A percentile compares a stretch with the other conserved stretches of the same genome.
phyloP scores from a whole-genome alignment of 306 rosid genomes.

The Citrullus colocynthis region DNA sequence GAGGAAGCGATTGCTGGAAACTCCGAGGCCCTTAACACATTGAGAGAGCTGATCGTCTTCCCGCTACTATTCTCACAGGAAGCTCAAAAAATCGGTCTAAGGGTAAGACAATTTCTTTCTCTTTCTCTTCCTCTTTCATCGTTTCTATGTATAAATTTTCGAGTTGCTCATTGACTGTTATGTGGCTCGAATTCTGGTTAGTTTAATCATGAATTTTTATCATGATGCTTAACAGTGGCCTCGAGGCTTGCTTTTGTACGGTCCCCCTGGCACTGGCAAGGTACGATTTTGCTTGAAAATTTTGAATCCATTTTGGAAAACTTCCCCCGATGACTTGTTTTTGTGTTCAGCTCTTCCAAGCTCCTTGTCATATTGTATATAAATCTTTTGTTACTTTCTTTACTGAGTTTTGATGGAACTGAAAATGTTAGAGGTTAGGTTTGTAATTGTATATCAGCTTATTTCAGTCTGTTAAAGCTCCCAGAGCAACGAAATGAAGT shows the following conservation, averaged over 20 bases:
- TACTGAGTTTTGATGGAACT: background rate
- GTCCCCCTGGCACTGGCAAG: slow-evolving; percentile 96
- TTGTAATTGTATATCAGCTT: background rate
- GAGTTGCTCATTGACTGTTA: background rate
- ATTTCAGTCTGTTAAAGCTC: background rate
- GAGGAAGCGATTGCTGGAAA: slow-evolving; percentile 76
- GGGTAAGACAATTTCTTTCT: slow-evolving; percentile 20
- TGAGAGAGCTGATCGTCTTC: slow-evolving; percentile 62
- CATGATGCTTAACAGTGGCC: slow-evolving; percentile 50
- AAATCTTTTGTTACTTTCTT: background rate
- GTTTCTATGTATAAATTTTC: background rate
- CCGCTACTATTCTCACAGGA: slow-evolving; percentile 42
- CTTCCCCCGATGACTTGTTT: background rate
- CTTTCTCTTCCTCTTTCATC: background rate
- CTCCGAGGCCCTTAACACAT: slow-evolving; percentile 49
- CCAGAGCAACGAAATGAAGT: background rate
- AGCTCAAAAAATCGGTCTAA: slow-evolving; percentile 54
- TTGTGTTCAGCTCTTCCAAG: background rate
- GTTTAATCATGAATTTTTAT: background rate
- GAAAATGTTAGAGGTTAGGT: background rate
- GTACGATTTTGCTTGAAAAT: slow-evolving; percentile 17
- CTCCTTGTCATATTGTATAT: background rate
- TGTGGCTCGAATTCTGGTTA: background rate
- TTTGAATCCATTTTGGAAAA: background rate
- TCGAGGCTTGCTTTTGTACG: slow-evolving; percentile 69